Base-by-base conservation (phyloP, 495 filamentous ascomycete species). In the Xylaria grammica region DNA sequence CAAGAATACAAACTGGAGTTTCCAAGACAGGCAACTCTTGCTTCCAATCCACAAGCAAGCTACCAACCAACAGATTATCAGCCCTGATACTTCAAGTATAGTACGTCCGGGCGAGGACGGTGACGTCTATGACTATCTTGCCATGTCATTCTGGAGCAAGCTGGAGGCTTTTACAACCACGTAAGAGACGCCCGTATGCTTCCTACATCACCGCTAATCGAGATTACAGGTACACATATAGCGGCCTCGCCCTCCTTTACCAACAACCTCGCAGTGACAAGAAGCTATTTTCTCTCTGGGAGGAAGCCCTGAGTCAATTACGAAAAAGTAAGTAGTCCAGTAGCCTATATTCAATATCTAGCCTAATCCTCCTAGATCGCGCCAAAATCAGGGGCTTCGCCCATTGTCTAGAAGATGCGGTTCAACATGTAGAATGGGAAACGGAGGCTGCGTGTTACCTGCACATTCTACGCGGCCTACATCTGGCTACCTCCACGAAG, bases 11-110 rank as follows among this genome's bases (percentile, higher is more conserved):
- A 83, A 81, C 11, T 93, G 90, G 91, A 62, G 75, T 24, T 74
- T 78, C 5, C 65, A 80, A 24, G 85, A 90, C 59, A 88, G 91
- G 7, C 86, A 87, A n/a, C 86, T 99, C 48, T 78, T 85, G 15
- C 79, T 99, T 36, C 90, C 91, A 0, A 82, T 99, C 10, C 87
- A 85, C 82, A 81, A 92, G 63, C 85, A 86, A 5, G 85, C 84
- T 60, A 83, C 85, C 49, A 88, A 92, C 66, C 78, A 90, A 15
- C 87, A 89, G 67, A 85, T 85, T 15, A 83, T 97, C 57, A 94
- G 89, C 54, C 72, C 71, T 15, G 86, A 87, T 57, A 84, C 86
- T 2, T 76, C 79, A 29, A 81, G 76, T 8, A 72, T 88, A 27
- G 57, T 86, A 49, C 81, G 79, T 7, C 81, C 81, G 54, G 84